A percentile compares a stretch with the other conserved stretches of the same genome.
These are phyloP conservation scores for Parmelia sp. DNA, from an alignment of 495 filamentous ascomycete genomes.

Conservation along the genomic window DNA sequence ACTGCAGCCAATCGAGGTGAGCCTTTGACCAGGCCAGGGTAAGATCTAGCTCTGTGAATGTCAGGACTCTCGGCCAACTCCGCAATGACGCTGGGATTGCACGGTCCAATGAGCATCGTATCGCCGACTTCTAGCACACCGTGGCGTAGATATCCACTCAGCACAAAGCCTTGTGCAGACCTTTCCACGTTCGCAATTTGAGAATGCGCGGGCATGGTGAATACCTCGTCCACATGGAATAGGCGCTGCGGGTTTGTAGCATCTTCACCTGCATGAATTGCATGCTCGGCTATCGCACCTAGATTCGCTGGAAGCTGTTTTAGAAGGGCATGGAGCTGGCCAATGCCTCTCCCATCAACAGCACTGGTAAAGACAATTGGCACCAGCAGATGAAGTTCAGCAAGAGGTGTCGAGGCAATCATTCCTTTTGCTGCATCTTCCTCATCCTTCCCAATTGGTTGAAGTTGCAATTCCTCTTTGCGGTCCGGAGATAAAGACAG, in stretches of 20 bases:
- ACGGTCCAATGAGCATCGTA: constrained; percentile 71
- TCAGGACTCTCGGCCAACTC: constrained; percentile 21
- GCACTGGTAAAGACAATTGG: constrained; percentile 87
- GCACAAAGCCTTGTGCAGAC: constrained; percentile 49
- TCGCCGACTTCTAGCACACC: constrained; percentile 75
- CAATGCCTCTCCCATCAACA: constrained; percentile 76
- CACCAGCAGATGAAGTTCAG: constrained; percentile 51
- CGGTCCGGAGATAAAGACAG: constrained; percentile 41
- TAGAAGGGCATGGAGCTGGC: constrained; percentile 74
- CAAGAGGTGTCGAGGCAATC: constrained; percentile 37
- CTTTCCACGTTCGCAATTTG: constrained; percentile 41
- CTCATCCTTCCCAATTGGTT: constrained; percentile 41
- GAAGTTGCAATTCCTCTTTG: constrained; percentile 32
- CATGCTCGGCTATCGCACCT: background rate
- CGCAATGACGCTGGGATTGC: constrained; percentile 39
- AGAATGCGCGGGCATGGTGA: constrained; percentile 45
- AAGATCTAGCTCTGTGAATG: constrained; percentile 23
- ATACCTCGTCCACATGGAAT: constrained; percentile 86
- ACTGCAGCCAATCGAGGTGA: constrained; percentile 1
- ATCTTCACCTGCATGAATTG: background rate
- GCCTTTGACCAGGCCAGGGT: constrained; percentile 20
- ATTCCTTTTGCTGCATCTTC: constrained; percentile 45
- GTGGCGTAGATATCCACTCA: constrained; percentile 76
- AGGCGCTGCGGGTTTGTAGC: constrained; percentile 35
- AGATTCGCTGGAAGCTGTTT: constrained; percentile 54